Conservation (phyloP, 345 rosid species). For the Pistacia atlantica region DNA sequence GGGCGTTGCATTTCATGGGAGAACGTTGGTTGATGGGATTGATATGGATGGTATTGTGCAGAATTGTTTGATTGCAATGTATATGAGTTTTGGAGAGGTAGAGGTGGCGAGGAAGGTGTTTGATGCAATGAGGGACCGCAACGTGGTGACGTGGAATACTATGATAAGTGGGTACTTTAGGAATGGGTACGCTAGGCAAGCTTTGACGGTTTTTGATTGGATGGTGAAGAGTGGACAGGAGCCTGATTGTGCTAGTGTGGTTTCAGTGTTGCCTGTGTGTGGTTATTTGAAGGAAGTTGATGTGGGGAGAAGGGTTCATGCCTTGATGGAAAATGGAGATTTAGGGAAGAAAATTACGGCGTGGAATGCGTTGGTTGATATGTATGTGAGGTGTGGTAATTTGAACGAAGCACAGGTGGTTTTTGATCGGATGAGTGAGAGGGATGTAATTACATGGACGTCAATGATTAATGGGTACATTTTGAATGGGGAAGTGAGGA, state of each 20-base stretch:
- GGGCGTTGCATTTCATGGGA: conserved; percentile 55
- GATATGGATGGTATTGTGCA: conserved; percentile 42
- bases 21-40: conserved; percentile 40
- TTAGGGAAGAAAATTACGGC: conserved; percentile 45
- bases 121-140: conserved; percentile 45
- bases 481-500: conserved; percentile 44
- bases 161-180: conserved; percentile 67
- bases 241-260: conserved; percentile 51
- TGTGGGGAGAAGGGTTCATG: conserved; percentile 58
- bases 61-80: conserved; percentile 68
- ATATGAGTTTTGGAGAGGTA: conserved; percentile 53
- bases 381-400: conserved; percentile 65
- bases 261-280: conserved; percentile 61
- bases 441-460: conserved; percentile 74
- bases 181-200: conserved; percentile 46
- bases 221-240: conserved; percentile 53
- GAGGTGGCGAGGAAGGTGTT: conserved; percentile 53
- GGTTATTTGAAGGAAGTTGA: conserved; percentile 58
- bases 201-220: conserved; percentile 45
- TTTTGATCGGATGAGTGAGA: conserved; percentile 52
- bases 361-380: conserved; percentile 62
- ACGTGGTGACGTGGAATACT: conserved; percentile 69
- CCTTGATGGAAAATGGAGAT: conserved; percentile 42
- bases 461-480: conserved; percentile 60
- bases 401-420: conserved; percentile 57